Base-by-base conservation (phyloP, 73 alveolate species). In the Paraurostyla sp. region DNA sequence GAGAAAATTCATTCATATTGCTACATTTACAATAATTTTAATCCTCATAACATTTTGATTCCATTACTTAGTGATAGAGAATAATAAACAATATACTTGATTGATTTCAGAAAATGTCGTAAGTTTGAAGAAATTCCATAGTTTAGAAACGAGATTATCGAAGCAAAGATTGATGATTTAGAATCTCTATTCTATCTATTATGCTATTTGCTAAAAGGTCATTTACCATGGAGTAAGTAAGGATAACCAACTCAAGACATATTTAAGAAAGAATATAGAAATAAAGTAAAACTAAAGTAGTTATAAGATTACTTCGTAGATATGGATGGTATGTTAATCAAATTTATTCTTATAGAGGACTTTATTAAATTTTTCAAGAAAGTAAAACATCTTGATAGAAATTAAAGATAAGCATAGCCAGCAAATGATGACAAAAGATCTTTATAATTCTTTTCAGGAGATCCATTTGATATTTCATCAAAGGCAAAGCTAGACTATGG, bases 21-120 rank as follows among this genome's bases (percentile, higher is more conserved):
- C 71, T 73, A 23, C 22, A 73, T 49, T 25, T 73, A 45, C 29
- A 73, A 73, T 46, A 73, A 73, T 23, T 73, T 73, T 27, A 73
- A 38, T 48, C 71, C 71, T 48, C 65, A 48, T 25, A 73, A 49
- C 35, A 45, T 73, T 16, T 27, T 73, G 2, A 73, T 73, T 4
- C 86, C 86, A n/a, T 56, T 48, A 23, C 25, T 73, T 29, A 73
- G 86, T 73, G 86, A 73, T 25, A 22, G 43, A 23, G 86, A 73
- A 22, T 45, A 73, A 38, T 50, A 56, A 13, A 73, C 86, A 16
- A 22, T 73, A 23, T 43, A 25, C 18, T 22, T 73, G 23, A 46
- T 49, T 11, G 86, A 49, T 29, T 73, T 73, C 46, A 51, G 71
- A n/a, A 73, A 73, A 16, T 73, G 86, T 48, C 32, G 71, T 43